Base-by-base conservation (phyloP, 805 yeast species). In the Komagataella pseudopastoris region DNA sequence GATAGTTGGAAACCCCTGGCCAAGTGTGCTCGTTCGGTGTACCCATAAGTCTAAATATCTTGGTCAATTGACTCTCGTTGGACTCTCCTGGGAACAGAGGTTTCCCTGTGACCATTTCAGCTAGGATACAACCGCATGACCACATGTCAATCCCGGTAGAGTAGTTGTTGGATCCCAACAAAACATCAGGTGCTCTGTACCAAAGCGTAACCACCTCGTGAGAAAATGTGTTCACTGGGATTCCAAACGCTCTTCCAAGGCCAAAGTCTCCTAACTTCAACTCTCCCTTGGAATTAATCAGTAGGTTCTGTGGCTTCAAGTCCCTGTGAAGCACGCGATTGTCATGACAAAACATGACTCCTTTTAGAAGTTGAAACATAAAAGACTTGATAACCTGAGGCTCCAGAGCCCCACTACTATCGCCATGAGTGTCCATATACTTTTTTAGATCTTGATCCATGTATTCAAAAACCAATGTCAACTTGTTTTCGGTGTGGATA, bases 51-150 rank as follows among this genome's bases (percentile, higher is more conserved):
- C 95, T 80, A 71, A 93, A 93, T 50, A 93, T 93, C 63, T 88
- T 87, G 66, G 84, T 78, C 59, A 93, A 75, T 67, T 93, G 98
- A 68, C 93, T 99, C 52, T 93, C 97, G 66, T 91, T 95, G 45
- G 96, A 88, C 10, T 91, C 82, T 36, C 99, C 99, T 18, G 98
- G 96, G 67, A 93, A 93, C 50, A 93, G 71, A 1, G 99, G 98
- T 61, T 91, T 84, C 36, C 99, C 96, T n/a, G 96, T 87, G 62
- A 93, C 85, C 98, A 93, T 91, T 63, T 93, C 99, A 2, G 97
- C 98, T 65, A 93, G 78, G 51, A 93, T 93, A 69, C 99, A 93
- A 14, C 99, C 99, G 14, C 96, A 95, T 16, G 96, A 88, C 99
- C 99, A 93, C 70, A 93, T 88, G 64, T 93, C 99, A 54, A 93